phyloP scores from a whole-genome alignment of 106 monocot genomes.

The Phalaenopsis equestris region DNA sequence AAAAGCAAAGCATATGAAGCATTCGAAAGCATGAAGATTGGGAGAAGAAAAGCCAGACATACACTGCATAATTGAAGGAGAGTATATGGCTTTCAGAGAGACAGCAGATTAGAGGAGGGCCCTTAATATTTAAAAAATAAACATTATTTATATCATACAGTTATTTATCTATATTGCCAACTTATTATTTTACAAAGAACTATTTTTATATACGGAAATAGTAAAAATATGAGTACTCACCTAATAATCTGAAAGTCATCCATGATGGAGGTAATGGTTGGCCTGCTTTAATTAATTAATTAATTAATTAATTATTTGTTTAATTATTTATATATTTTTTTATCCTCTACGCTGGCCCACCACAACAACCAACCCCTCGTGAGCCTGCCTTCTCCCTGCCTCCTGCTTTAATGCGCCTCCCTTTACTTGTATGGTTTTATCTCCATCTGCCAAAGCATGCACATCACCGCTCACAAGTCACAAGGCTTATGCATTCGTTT shows the following conservation, averaged over 20 bases:
- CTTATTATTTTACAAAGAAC: too few relatives aligned
- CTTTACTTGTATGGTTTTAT: not conserved
- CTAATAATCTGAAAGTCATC: not conserved
- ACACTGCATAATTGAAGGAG: not conserved
- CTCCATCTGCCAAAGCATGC: not conserved
- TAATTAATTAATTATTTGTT: too few relatives aligned
- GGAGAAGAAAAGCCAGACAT: not conserved
- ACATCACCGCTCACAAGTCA: not conserved
- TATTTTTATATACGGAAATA: too few relatives aligned
- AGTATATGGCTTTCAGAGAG: not conserved
- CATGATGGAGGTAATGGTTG: not conserved
- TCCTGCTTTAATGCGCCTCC: not conserved
- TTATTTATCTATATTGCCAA: too few relatives aligned
- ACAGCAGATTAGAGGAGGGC: not conserved
- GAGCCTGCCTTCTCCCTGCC: slow-evolving; percentile 1
- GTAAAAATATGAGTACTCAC: too few relatives aligned
- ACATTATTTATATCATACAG: too few relatives aligned
- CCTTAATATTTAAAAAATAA: too few relatives aligned
- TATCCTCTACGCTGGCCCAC: not conserved
- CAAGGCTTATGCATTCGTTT: not conserved
- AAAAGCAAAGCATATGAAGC: too few relatives aligned
- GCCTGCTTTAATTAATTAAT: not conserved
- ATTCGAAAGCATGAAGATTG: not conserved
- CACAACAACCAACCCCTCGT: not conserved
- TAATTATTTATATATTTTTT: not conserved